These are phyloP conservation scores for Aspergillus viridinutans DNA, from an alignment of 2,329 filamentous ascomycete species.

Conservation along the genomic window DNA sequence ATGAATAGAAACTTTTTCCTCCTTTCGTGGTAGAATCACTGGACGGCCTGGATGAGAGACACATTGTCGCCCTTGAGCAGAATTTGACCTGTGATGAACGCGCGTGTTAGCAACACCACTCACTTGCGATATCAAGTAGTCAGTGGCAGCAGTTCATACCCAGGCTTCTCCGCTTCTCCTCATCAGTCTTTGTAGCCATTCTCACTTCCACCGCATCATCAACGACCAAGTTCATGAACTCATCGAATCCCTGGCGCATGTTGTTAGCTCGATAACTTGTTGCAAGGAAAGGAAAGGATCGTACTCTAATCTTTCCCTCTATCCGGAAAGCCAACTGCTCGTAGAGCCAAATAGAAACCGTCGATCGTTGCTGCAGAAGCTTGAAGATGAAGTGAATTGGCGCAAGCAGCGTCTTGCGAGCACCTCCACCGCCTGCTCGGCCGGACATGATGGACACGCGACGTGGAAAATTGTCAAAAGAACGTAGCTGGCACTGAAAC, in stretches of 20 bases:
- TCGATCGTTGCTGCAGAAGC: slow-evolving; percentile 77
- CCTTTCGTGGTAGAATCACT: slow-evolving; percentile 18
- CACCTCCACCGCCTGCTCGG: slow-evolving; percentile 51
- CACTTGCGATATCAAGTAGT: slow-evolving; percentile 7
- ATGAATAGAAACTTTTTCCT: slow-evolving; percentile 1
- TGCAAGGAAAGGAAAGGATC: slow-evolving; percentile 25
- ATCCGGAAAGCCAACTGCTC: slow-evolving; percentile 93
- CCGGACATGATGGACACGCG: slow-evolving; percentile 46
- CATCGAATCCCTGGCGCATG: slow-evolving; percentile 78
- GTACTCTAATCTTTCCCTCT: slow-evolving; percentile 89
- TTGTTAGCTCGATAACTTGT: slow-evolving; percentile 5
- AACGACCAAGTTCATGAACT: slow-evolving; percentile 98
- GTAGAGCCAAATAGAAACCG: slow-evolving; percentile 92
- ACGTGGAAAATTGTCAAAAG: slow-evolving; percentile 6
- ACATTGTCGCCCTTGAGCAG: slow-evolving; percentile 86
- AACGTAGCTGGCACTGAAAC: background rate
- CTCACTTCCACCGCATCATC: slow-evolving; percentile 94
- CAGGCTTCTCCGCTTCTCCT: slow-evolving; percentile 71
- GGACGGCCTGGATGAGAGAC: slow-evolving; percentile 65
- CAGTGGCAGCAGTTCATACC: slow-evolving; percentile 52
- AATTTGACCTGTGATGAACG: slow-evolving; percentile 62
- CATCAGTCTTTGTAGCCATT: slow-evolving; percentile 73
- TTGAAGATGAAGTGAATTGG: slow-evolving; percentile 92
- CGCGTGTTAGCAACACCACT: background rate
- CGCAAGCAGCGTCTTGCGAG: slow-evolving; percentile 65